Conservation (phyloP, 495 filamentous ascomycete species). For the Daldinia concentrica region DNA sequence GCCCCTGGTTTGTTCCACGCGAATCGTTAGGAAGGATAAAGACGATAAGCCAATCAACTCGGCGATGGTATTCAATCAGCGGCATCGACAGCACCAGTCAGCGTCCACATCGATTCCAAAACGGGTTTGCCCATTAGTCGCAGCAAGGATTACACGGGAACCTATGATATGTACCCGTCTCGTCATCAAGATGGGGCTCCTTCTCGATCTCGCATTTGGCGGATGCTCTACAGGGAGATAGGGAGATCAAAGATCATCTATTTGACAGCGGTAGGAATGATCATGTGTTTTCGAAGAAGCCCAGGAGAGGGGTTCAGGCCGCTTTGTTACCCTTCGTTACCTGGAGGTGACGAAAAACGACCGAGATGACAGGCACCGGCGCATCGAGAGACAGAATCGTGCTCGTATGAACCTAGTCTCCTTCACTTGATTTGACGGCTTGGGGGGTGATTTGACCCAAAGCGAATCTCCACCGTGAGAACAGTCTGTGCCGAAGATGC, state of each 20-base stretch:
- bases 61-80: conserved; percentile 28
- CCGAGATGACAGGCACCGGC: conserved; percentile 31
- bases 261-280: conserved; percentile 33
- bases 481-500: conserved; percentile 42
- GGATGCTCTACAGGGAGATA: conserved; percentile 29
- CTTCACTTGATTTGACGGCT: conserved; percentile 23
- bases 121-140: conserved; percentile 31
- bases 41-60: conserved; percentile 35
- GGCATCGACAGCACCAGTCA: conserved; percentile 38
- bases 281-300: conserved; percentile 36
- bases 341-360: conserved; percentile 19
- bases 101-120: conserved; percentile 38
- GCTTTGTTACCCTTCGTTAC: conserved; percentile 17
- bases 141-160: conserved; percentile 41
- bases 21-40: conserved; percentile 39
- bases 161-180: conserved; percentile 38
- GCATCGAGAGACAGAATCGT: conserved; percentile 26
- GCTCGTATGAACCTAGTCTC: conserved; percentile 12
- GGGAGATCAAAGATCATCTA: conserved; percentile 38
- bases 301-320: conserved; percentile 38
- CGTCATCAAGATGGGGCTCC: conserved; percentile 33
- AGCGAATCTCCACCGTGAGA: conserved; percentile 30
- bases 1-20: conserved; percentile 42
- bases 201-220: conserved; percentile 41
- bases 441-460: conserved; percentile 26